Conservation (phyloP, 2,329 filamentous ascomycete species). For the Didymella exigua region DNA sequence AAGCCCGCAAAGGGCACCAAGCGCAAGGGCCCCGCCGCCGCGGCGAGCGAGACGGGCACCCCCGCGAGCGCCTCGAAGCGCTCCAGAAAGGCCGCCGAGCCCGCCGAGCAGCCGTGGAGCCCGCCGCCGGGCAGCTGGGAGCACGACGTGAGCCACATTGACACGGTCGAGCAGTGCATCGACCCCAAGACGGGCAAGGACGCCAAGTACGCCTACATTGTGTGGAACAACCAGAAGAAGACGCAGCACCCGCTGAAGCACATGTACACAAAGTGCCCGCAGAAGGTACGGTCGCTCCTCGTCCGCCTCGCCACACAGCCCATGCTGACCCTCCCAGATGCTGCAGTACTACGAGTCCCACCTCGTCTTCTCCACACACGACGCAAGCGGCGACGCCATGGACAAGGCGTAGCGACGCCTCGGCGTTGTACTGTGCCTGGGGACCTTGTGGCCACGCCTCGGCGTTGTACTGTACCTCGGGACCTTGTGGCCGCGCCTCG, state of each 20-base stretch:
- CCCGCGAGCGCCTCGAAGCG: conserved; percentile 33
- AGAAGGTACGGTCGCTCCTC: conserved; percentile 60
- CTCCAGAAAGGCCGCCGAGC: conserved; percentile 34
- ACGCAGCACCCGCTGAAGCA: conserved; percentile 72
- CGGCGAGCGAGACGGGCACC: conserved; percentile 31
- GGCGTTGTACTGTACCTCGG: no score
- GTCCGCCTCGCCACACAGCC: not conserved
- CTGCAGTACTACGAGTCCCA: conserved; percentile 59
- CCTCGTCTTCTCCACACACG: conserved; percentile 40
- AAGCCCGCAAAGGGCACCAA: conserved; percentile 60
- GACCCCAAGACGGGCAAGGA: conserved; percentile 50
- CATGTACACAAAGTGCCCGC: conserved; percentile 77
- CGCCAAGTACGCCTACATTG: conserved; percentile 69
- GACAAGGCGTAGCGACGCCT: not conserved
- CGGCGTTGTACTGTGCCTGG: no score
- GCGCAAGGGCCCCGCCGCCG: conserved; percentile 42
- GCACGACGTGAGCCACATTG: conserved; percentile 70
- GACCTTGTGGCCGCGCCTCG: no score
- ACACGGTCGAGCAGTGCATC: conserved; percentile 70
- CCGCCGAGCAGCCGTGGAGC: conserved; percentile 61
- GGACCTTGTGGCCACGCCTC: no score
- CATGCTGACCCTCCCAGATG: conserved; percentile 36
- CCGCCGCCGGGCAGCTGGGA: conserved; percentile 80
- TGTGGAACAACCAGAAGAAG: conserved; percentile 76
- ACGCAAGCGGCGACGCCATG: conserved; percentile 18